Base-by-base conservation (phyloP, 2,329 filamentous ascomycete species). In the Phaeosphaeriaceae sp. region DNA sequence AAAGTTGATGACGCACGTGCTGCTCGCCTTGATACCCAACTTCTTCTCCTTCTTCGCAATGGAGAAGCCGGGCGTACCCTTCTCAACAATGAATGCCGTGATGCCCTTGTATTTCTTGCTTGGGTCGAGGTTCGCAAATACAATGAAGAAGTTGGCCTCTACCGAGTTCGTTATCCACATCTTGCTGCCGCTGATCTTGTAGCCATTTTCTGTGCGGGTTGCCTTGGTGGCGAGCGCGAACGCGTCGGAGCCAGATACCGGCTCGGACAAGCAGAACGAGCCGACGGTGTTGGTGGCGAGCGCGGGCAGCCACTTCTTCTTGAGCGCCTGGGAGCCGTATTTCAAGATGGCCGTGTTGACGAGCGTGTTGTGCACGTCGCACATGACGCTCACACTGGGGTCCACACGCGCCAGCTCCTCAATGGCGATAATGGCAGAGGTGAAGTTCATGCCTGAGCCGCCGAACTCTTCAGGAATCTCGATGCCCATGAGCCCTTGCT, bases 11-110 rank as follows among this genome's bases (percentile, higher is more conserved):
- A 97, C 94, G 80, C 95, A 99, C 31, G 95, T 99, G 82, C 91
- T 96, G 81, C 91, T 96, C 53, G 95, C 95, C 74, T 87, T 90
- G 82, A 99, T 99, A 58, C 95, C 95, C 49, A 99, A 89, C 85
- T 99, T 99, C 90, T 98, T 98, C 85, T 99, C 95, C 85, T 99
- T 99, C 87, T 99, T 99, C 42, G 95, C 93, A 73, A 99, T 96
- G 60, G 87, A 89, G 84, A 99, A 97, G 33, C 95, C 95, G 54
- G 90, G 89, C 50, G 88, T 91, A 72, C 85, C 89, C 84, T 97
- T 97, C 81, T 97, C 93, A 44, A 98, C 89, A 60, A 99, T 83
- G 77, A 99, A 99, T 52, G 95, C 95, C 1, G 93, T 93, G 79
- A 99, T 99, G 57, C 95, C 95, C 80, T 93, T 94, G 85, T 99